phyloP scores from a whole-genome alignment of 2,329 filamentous ascomycete species.

The Pestalotiopsis sp. region DNA sequence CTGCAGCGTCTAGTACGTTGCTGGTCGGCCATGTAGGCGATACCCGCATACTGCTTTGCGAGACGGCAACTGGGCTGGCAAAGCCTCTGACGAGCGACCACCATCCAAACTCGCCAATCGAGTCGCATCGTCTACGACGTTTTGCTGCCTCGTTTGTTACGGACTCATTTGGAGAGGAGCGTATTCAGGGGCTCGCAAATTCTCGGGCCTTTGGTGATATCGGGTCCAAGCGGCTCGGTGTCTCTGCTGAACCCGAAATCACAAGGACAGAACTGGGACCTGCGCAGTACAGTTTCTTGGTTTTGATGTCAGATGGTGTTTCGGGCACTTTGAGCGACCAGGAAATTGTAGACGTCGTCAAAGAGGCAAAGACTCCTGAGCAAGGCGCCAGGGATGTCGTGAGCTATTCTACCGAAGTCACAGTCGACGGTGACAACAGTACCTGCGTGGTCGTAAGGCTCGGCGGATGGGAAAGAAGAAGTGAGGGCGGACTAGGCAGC shows the following conservation, averaged over 20 bases:
- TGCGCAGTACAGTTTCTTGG: conserved; percentile 86
- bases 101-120: conserved; percentile 84
- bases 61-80: conserved; percentile 79
- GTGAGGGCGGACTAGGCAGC: conserved; percentile 84
- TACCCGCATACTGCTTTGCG: conserved; percentile 86
- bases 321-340: conserved; percentile 86
- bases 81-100: conserved; percentile 87
- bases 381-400: conserved; percentile 80
- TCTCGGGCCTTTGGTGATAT: conserved; percentile 94
- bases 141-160: conserved; percentile 86
- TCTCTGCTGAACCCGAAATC: conserved; percentile 92
- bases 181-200: conserved; percentile 91
- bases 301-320: conserved; percentile 87
- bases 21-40: conserved; percentile 92
- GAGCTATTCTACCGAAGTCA: conserved; percentile 86
- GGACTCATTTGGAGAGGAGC: conserved; percentile 96
- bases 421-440: conserved; percentile 66
- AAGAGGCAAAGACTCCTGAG: conserved; percentile 90
- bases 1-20: conserved; percentile 79
- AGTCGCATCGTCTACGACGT: conserved; percentile 80
- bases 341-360: conserved; percentile 94
- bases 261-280: conserved; percentile 76
- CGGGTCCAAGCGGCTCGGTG: conserved; percentile 86
- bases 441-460: conserved; percentile 69
- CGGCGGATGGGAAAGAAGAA: conserved; percentile 71